A percentile compares a stretch with the other conserved stretches of the same genome.
phyloP scores from a whole-genome alignment of 306 rosid genomes.

The Potentilla sterilis region DNA sequence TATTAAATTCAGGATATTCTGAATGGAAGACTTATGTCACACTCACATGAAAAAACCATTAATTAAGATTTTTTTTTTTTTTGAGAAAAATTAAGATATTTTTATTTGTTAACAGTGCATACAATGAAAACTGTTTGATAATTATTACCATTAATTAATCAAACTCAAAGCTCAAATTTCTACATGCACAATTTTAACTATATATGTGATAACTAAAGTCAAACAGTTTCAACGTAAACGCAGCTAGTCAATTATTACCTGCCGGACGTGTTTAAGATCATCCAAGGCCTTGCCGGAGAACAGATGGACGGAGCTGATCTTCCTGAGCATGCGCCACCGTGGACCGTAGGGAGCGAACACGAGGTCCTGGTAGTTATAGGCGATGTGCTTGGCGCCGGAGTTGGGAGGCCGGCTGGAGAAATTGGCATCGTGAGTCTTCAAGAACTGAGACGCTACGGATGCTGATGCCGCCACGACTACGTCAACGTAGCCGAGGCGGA shows the following conservation, averaged over 20 bases:
- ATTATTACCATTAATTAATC: no score
- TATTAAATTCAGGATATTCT: background rate
- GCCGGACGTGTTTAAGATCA: slow-evolving; percentile 56
- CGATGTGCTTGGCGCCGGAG: slow-evolving; percentile 65
- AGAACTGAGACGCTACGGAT: slow-evolving; percentile 59
- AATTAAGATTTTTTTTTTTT: no score
- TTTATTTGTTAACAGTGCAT: no score
- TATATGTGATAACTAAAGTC: background rate
- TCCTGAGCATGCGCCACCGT: slow-evolving; percentile 72
- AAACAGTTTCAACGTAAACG: background rate
- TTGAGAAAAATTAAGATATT: no score
- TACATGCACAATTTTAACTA: no score
- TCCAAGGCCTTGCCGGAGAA: slow-evolving; percentile 82
- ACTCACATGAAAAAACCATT: background rate
- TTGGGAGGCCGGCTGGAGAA: slow-evolving; percentile 82
- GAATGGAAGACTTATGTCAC: background rate
- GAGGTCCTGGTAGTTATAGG: slow-evolving; percentile 72
- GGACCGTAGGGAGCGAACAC: slow-evolving; percentile 84
- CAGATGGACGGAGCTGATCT: slow-evolving; percentile 70
- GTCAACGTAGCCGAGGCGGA: slow-evolving; percentile 58
- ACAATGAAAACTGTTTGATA: background rate
- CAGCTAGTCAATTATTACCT: slow-evolving; percentile 35
- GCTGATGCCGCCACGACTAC: slow-evolving; percentile 78
- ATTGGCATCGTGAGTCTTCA: slow-evolving; percentile 65
- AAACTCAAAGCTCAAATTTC: background rate